These are phyloP conservation scores for Fusarium nelsonii DNA, from an alignment of 2,329 filamentous ascomycete genomes.

Conservation along the genomic window DNA sequence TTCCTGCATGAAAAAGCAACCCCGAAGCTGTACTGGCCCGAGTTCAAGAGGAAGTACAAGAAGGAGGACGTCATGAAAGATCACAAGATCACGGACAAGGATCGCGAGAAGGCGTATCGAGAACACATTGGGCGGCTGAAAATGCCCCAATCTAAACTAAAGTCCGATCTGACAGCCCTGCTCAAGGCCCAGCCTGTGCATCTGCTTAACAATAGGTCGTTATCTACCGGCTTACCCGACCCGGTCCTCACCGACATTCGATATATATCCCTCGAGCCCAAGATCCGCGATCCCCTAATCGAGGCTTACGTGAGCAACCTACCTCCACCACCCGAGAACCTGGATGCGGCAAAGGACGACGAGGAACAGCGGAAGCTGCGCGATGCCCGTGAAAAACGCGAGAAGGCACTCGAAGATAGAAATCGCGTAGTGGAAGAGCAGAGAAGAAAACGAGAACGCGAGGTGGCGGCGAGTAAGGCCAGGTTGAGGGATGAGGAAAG, in stretches of 20 bases:
- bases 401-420: constrained; percentile 75
- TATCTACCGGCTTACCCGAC: constrained; percentile 69
- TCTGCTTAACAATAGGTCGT: constrained; percentile 70
- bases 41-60: constrained; percentile 92
- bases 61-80: constrained; percentile 86
- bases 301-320: constrained; percentile 75
- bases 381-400: constrained; percentile 69
- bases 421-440: constrained; percentile 73
- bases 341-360: constrained; percentile 59
- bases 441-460: constrained; percentile 69
- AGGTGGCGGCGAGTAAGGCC: constrained; percentile 71
- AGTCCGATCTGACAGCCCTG: constrained; percentile 75
- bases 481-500: constrained; percentile 74
- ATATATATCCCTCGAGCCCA: constrained; percentile 74
- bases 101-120: constrained; percentile 82
- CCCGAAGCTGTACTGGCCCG: constrained; percentile 95
- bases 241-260: constrained; percentile 74
- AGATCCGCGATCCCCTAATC: constrained; percentile 72
- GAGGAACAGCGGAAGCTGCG: constrained; percentile 63
- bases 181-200: constrained; percentile 71
- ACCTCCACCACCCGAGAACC: constrained; percentile 66
- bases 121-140: constrained; percentile 78
- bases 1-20: constrained; percentile 86
- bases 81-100: constrained; percentile 76
- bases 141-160: constrained; percentile 73